Percentiles rank a stretch among this genome's conserved stretches.
Conservation (phyloP, 108 stramenopile genomes). For the Cyclotella kingstonii region DNA sequence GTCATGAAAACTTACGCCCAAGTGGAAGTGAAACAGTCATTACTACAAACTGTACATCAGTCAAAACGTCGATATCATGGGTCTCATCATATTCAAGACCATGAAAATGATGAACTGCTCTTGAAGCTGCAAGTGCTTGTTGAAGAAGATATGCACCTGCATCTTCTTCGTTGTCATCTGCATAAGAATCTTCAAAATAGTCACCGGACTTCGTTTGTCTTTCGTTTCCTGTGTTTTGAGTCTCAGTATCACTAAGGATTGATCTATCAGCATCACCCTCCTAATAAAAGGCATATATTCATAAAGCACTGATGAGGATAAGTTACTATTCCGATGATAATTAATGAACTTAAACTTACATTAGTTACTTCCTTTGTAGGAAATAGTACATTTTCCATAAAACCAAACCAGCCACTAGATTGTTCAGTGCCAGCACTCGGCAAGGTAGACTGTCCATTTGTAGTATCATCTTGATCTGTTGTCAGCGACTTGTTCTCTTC, state of each 20-base stretch:
- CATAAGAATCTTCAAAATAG: conserved; percentile 5
- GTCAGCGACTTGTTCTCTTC: conserved; percentile 7
- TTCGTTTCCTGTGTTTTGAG: conserved; percentile 4
- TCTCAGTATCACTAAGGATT: conserved; percentile 4
- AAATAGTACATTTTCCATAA: conserved; percentile 26
- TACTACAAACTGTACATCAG: conserved; percentile 66
- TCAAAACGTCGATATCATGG: conserved; percentile 50
- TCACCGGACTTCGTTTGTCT: not conserved
- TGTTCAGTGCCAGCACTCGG: not conserved
- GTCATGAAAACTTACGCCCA: conserved; percentile 52
- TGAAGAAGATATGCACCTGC: conserved; percentile 33
- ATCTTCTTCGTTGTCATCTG: conserved; percentile 26
- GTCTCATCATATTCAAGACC: conserved; percentile 65
- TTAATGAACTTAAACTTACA: conserved; percentile 1
- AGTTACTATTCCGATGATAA: too few species aligned
- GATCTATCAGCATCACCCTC: not conserved
- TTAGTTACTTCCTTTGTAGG: conserved; percentile 13
- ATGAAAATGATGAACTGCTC: conserved; percentile 57
- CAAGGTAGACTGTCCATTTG: conserved; percentile 16
- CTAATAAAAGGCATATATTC: not conserved
- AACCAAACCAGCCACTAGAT: conserved; percentile 32
- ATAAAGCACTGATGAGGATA: not conserved
- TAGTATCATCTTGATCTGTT: conserved; percentile 27
- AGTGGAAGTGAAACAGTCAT: conserved; percentile 64
- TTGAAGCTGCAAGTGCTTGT: conserved; percentile 55